phyloP scores from a whole-genome alignment of 2,329 filamentous ascomycete species.

The Curvularia lunata region DNA sequence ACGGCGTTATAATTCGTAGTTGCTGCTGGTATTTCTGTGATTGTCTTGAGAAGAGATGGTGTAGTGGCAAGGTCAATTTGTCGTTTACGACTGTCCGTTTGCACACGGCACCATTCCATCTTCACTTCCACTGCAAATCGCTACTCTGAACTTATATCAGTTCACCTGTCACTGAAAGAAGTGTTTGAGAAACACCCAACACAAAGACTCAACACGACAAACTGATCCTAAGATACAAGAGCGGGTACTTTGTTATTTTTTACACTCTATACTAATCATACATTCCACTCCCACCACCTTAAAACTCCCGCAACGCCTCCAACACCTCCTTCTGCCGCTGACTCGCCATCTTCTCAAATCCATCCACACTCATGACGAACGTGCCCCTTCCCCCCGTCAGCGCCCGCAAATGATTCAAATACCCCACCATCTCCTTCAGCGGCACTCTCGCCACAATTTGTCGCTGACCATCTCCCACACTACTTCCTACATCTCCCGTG shows the following conservation, averaged over 20 bases:
- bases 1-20: not conserved
- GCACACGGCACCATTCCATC: not conserved
- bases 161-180: no score
- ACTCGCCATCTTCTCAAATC: constrained; percentile 70
- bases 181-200: no score
- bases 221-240: not conserved
- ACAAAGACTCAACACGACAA: not conserved
- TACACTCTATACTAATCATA: no score
- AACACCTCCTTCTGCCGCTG: constrained; percentile 66
- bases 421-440: constrained; percentile 95
- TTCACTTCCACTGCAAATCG: not conserved
- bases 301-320: constrained; percentile 42
- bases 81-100: not conserved
- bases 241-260: not conserved
- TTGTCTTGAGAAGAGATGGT: not conserved
- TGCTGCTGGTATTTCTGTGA: not conserved
- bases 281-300: not conserved
- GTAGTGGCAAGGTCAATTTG: not conserved
- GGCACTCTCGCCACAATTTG: constrained; percentile 86
- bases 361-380: constrained; percentile 76
- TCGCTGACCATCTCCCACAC: constrained; percentile 42
- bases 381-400: constrained; percentile 84
- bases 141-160: not conserved
- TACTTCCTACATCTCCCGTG: constrained; percentile 25
- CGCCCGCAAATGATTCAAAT: constrained; percentile 85